Evolutionary conservation across 169 alveolate species (phyloP).

Genomic region (Plasmodium berghei): DNA sequence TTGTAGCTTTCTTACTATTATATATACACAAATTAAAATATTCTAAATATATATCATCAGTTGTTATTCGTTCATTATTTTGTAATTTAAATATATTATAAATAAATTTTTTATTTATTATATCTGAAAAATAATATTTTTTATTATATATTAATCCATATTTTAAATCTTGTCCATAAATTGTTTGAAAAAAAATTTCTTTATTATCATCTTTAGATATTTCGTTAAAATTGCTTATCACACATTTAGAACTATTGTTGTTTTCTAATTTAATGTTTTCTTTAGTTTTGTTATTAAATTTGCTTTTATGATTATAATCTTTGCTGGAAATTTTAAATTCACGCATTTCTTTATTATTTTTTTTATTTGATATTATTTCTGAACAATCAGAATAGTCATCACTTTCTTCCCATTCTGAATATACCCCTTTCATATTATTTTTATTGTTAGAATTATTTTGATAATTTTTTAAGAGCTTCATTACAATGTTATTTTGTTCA

Average conservation of each 20-base stretch:
- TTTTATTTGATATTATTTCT: no score
- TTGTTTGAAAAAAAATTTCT: no score
- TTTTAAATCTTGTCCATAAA: neutral
- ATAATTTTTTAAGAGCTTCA: neutral
- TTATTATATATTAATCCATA: constrained; percentile 15
- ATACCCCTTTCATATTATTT: neutral
- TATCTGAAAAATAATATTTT: constrained; percentile 29
- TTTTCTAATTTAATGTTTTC: no score
- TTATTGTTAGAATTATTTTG: neutral
- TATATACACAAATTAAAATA: constrained; percentile 55
- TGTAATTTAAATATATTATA: constrained; percentile 4
- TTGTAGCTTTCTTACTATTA: constrained; percentile 58
- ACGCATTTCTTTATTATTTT: no score
- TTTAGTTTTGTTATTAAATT: no score
- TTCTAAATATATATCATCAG: constrained; percentile 49
- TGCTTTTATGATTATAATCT: no score
- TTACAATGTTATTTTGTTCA: neutral
- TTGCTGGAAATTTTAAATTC: no score
- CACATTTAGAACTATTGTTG: no score
- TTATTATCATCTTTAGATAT: no score
- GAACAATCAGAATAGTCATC: no score
- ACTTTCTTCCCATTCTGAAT: neutral
- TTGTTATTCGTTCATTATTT: constrained; percentile 40
- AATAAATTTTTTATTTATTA: constrained; percentile 37
- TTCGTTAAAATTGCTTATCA: no score